Evolutionary conservation across 305 asterid genomes (phyloP).

Genomic region (Fraxinus floribunda): DNA sequence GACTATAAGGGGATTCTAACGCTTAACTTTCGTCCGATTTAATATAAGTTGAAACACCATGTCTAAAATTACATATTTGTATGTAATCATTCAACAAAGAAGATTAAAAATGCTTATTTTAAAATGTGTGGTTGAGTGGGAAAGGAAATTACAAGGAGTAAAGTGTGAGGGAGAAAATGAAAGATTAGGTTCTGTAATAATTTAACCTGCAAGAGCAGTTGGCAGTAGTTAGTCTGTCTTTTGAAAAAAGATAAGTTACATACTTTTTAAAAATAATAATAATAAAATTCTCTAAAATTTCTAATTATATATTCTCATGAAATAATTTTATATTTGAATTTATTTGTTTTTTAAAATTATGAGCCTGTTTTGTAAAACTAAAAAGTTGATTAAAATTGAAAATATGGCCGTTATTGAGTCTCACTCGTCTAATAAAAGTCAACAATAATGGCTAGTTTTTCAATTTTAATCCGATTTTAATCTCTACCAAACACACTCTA

Average conservation of each 20-base stretch:
- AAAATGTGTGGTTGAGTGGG: background rate
- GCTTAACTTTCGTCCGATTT: too few species aligned
- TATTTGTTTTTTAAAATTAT: too few species aligned
- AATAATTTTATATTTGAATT: background rate
- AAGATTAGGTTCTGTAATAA: constrained; percentile 65
- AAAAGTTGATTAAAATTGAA: too few species aligned
- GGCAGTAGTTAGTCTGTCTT: constrained; percentile 52
- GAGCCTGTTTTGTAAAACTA: too few species aligned
- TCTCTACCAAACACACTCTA: too few species aligned
- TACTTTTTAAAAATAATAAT: too few species aligned
- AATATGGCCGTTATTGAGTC: too few species aligned
- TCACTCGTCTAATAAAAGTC: too few species aligned
- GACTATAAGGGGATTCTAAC: background rate
- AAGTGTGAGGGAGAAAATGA: constrained; percentile 32
- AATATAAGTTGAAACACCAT: background rate
- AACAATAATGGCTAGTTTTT: too few species aligned
- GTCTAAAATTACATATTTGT: background rate
- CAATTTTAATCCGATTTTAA: too few species aligned
- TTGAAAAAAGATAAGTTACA: background rate
- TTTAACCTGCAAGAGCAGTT: constrained; percentile 73
- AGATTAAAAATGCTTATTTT: constrained; percentile 24
- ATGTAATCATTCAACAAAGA: background rate
- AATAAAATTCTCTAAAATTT: too few species aligned
- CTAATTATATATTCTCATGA: too few species aligned
- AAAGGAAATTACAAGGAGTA: constrained; percentile 38